A percentile compares a stretch with the other conserved stretches of the same genome.
Evolutionary conservation across 169 alveolate species (phyloP).

Genomic region (Neospora caninum): DNA sequence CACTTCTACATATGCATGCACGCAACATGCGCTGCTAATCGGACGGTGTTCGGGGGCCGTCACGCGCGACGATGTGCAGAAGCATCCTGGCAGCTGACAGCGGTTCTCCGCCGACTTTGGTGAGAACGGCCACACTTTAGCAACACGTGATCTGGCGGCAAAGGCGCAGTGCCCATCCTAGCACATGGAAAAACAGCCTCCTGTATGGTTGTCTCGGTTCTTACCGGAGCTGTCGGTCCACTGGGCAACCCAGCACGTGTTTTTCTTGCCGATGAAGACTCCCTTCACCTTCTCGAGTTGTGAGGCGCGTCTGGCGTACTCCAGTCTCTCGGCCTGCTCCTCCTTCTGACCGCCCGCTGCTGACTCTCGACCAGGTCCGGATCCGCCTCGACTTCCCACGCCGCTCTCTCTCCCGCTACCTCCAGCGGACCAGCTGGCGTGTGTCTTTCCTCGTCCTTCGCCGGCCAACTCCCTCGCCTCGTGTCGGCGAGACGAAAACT

Average conservation of each 20-base stretch:
- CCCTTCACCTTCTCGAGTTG: slow-evolving; percentile 63
- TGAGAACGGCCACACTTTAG: too few species aligned
- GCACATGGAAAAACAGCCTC: too few species aligned
- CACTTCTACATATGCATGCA: too few species aligned
- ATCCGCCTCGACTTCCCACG: neutral
- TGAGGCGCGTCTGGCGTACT: slow-evolving; percentile 63
- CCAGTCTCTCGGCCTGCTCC: slow-evolving; percentile 58
- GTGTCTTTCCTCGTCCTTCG: neutral
- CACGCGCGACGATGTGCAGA: too few species aligned
- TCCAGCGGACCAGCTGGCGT: neutral
- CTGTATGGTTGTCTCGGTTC: neutral
- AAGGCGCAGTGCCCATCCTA: too few species aligned
- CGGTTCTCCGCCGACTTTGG: too few species aligned
- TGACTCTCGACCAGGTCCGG: neutral
- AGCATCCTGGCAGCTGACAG: too few species aligned
- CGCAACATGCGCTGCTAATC: too few species aligned
- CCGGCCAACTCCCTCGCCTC: neutral
- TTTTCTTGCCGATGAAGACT: slow-evolving; percentile 65
- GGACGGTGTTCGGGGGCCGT: too few species aligned
- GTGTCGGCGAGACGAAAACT: neutral
- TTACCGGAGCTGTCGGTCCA: slow-evolving; percentile 65
- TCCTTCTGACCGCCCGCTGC: slow-evolving; percentile 1
- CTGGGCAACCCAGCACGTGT: slow-evolving; percentile 70
- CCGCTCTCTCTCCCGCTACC: neutral
- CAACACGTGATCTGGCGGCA: too few species aligned